Evolutionary conservation across 2,329 filamentous ascomycete species (phyloP), one percentile per base, ranked within the genome.

Genomic region (Immersiporthe knoxdaviesiana): DNA sequence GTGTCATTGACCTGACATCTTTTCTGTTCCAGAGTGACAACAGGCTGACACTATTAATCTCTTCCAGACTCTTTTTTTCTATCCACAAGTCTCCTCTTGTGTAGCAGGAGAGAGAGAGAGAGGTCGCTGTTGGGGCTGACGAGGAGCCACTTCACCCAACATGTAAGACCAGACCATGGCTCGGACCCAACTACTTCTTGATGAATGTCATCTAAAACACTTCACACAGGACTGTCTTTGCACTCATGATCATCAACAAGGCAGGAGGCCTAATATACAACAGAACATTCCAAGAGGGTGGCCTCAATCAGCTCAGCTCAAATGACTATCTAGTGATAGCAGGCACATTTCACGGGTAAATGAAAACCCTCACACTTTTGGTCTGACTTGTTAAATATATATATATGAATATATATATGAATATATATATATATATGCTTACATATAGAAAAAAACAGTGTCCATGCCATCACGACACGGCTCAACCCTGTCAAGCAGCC

Each of bases 211-310:
- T 12, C 61, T 59, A 14, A 47, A 47, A 65, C 18, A 21, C 8
- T 35, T 4, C 35, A 7, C 18, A 18, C 3, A 98, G 94, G 96
- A 92, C 94, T 74, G 92, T 99, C 79, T 96, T 97, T 81, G 90
- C 94, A 70, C 91, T 99, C 77, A 94, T 98, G 79, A 91, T 99
- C 79, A 97, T 99, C 84, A 98, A 97, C 86, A 99, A 99, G 87
- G 94, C 96, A 73, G 96, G 94, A 71, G 96, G 96, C 75, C 87
- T 99, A 66, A 91, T 99, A 81, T 99, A 97, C 85, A 95, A 98
- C 82, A 93, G 94, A 75, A 92, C 93, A 77, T 98, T 99, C 80
- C 90, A 94, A 76, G 89, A 95, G 58, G 92, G 89, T 71, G 92
- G 88, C 60, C 87, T 99, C 70, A 92, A 92, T 79, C 93, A 95